Evolutionary conservation across 345 rosid genomes (phyloP), one percentile per base, ranked within the genome.

Genomic region (Euphorbia peplus): DNA sequence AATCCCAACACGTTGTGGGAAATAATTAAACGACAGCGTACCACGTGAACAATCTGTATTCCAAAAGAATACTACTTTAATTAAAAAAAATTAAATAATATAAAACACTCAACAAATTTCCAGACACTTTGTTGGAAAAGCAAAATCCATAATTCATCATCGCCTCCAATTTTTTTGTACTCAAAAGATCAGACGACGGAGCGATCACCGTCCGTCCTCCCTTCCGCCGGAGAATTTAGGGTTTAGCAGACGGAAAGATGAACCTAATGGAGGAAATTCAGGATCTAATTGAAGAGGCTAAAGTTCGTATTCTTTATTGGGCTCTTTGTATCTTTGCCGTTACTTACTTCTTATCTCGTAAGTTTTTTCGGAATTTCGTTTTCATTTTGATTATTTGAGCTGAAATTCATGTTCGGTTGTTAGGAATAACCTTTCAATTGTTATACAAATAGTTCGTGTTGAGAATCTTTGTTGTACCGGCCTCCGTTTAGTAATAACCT

Each of bases 221-320:
- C 44, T 25, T 46, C 29, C 21, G 10, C 7, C 18, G 63, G 13
- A 60, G 25, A 12, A 32, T 61, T 22, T 47, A 47, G 46, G 69
- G 52, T 63, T 68, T 25, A 60, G 37, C 80, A 26, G 8, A 22
- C 29, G 12, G 21, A 6, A 60, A 62, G 30, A 71, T 85, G 97
- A 90, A 84, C 88, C 74, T 90, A 68, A 86, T 88, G 90, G 91
- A 86, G 83, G 88, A 86, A 68, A 82, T 95, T 75, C 85, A 88
- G 69, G 99, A 95, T 90, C 98, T 95, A 79, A 83, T 95, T 70
- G 97, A 95, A 69, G 99, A 95, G 69, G 98, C 91, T 22, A 92
- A 92, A 79, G 46, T 84, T 54, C 87, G 99, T 13, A 83, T 90
- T 67, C 88, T 92, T 44, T 89, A 90, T 89, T 95, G 99, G 99